Percentiles rank a stretch among this genome's conserved stretches.
phyloP scores from a whole-genome alignment of 2,329 filamentous ascomycete species.

The Boeremia exigua region DNA sequence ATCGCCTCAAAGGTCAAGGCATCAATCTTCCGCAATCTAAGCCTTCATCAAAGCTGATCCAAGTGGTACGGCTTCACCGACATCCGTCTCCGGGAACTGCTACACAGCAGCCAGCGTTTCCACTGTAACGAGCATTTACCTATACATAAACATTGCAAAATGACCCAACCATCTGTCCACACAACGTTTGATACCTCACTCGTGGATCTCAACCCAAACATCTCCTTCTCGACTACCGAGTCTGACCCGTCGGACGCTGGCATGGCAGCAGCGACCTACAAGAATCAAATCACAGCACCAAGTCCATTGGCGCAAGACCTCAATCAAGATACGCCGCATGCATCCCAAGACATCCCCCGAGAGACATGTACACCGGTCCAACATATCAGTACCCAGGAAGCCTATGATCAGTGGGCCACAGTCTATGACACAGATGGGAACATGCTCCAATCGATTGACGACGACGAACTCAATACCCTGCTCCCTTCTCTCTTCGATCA shows the following conservation, averaged over 20 bases:
- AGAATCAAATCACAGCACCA: constrained; percentile 10
- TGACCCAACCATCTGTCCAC: constrained; percentile 47
- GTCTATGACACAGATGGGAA: constrained; percentile 72
- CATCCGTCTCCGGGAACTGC: background rate
- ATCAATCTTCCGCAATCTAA: constrained; percentile 7
- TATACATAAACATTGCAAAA: constrained; percentile 19
- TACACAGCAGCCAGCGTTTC: background rate
- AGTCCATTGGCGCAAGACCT: constrained; percentile 8
- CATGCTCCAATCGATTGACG: constrained; percentile 69
- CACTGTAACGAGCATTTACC: background rate
- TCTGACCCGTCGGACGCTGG: constrained; percentile 35
- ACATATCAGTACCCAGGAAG: constrained; percentile 50
- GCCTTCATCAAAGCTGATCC: constrained; percentile 1
- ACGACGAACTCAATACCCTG: constrained; percentile 59
- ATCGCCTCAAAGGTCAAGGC: constrained; percentile 14
- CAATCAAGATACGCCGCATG: constrained; percentile 25
- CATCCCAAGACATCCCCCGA: constrained; percentile 15
- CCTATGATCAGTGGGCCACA: constrained; percentile 59
- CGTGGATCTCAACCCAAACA: constrained; percentile 37
- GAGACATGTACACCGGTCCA: constrained; percentile 31
- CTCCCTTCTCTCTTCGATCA: constrained; percentile 57
- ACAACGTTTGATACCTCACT: constrained; percentile 50
- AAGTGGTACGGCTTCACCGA: background rate
- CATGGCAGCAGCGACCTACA: constrained; percentile 3
- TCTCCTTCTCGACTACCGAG: constrained; percentile 47